A percentile compares a stretch with the other conserved stretches of the same genome.
Conservation (phyloP, 2,329 filamentous ascomycete species). For the Fusarium ramigenum region DNA sequence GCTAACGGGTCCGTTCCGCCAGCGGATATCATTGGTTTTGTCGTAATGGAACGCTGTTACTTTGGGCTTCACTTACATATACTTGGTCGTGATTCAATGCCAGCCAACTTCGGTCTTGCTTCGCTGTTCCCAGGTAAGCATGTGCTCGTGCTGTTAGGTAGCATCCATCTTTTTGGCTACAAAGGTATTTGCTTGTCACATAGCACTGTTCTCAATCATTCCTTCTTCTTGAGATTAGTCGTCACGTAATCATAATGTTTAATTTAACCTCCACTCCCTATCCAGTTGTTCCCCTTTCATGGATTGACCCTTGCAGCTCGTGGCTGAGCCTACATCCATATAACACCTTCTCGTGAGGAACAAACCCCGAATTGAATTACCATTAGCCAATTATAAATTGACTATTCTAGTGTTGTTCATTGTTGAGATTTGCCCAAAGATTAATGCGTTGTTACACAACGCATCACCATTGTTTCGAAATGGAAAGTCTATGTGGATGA, state of each 20-base stretch:
- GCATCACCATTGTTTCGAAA: not conserved
- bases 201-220: not conserved
- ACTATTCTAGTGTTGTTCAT: not conserved
- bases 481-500: not conserved
- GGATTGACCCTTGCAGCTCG: not conserved
- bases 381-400: not conserved
- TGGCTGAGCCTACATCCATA: not conserved
- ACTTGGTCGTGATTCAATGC: not conserved
- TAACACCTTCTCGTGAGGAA: not conserved
- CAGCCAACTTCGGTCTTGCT: not conserved
- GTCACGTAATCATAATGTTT: conserved; percentile 2
- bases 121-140: not conserved
- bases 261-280: conserved; percentile 11
- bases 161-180: not conserved
- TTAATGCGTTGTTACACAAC: not conserved
- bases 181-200: not conserved
- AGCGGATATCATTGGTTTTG: conserved; percentile 25
- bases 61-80: not conserved
- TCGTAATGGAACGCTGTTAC: not conserved
- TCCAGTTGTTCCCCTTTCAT: conserved; percentile 1
- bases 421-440: not conserved
- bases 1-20: not conserved
- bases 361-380: not conserved
- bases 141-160: not conserved
- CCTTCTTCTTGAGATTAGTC: not conserved